These are phyloP conservation scores for Domatiomyces globalis DNA, from an alignment of 2,329 filamentous ascomycete genomes.

Conservation along the genomic window DNA sequence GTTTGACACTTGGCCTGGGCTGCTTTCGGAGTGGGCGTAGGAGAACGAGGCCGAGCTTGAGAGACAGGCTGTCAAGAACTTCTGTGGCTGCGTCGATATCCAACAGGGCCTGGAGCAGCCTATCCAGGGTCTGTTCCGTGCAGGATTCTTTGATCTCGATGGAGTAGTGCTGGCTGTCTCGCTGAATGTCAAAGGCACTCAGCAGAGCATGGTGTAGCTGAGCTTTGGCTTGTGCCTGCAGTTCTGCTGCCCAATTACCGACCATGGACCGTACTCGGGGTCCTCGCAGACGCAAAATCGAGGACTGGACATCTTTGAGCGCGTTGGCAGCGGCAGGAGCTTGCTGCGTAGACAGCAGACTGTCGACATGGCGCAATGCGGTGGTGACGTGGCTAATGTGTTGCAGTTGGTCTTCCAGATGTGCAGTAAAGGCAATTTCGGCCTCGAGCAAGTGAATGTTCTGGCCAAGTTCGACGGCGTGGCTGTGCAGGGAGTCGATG, in stretches of 20 bases:
- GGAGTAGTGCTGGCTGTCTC: constrained; percentile 3
- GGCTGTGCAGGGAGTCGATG: constrained; percentile 47
- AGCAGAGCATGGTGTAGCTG: neutral
- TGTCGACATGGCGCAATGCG: constrained; percentile 10
- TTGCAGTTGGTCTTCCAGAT: constrained; percentile 14
- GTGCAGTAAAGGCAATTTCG: constrained; percentile 47
- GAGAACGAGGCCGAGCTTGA: constrained; percentile 10
- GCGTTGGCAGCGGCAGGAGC: constrained; percentile 9
- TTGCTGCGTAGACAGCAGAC: constrained; percentile 5
- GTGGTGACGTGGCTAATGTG: constrained; percentile 4
- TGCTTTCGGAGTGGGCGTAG: constrained; percentile 10
- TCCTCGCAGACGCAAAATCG: constrained; percentile 1
- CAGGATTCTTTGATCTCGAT: constrained; percentile 3
- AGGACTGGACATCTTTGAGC: constrained; percentile 7
- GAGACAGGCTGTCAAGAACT: constrained; percentile 8
- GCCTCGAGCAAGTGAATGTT: constrained; percentile 43
- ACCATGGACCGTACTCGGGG: constrained; percentile 6
- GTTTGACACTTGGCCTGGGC: constrained; percentile 5
- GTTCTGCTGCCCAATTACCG: constrained; percentile 10
- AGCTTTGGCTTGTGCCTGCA: constrained; percentile 1
- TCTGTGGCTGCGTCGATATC: constrained; percentile 8
- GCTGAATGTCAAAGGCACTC: neutral
- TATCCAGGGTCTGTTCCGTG: constrained; percentile 3
- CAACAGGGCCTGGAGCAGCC: constrained; percentile 7
- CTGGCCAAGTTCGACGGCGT: constrained; percentile 46